Percentiles rank a stretch among this genome's conserved stretches.
Evolutionary conservation across 2,329 filamentous ascomycete species (phyloP).

Genomic region (Sporothrix humicola): DNA sequence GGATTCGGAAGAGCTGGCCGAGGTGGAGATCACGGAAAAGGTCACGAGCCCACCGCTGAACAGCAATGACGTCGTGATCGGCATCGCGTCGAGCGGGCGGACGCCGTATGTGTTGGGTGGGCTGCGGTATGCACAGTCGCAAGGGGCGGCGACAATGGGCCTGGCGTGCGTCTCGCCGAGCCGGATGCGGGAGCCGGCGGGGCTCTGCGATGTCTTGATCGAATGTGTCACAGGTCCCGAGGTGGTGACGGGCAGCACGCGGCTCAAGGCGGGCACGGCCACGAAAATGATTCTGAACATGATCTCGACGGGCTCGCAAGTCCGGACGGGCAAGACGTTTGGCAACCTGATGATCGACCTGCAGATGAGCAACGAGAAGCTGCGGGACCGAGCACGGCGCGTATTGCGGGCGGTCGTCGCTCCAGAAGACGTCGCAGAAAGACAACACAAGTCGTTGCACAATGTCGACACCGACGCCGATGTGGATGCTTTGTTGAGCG

Average conservation of each 20-base stretch:
- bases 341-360: conserved; percentile 36
- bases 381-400: conserved; percentile 33
- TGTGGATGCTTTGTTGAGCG: conserved; percentile 27
- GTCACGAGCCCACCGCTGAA: conserved; percentile 37
- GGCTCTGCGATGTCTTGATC: conserved; percentile 44
- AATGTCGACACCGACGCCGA: neutral
- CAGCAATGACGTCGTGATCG: conserved; percentile 48
- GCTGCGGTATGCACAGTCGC: conserved; percentile 45
- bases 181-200: conserved; percentile 33
- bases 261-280: conserved; percentile 53
- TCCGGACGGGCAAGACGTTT: conserved; percentile 50
- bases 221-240: conserved; percentile 50
- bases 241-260: conserved; percentile 53
- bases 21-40: conserved; percentile 40
- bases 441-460: neutral
- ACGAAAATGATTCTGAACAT: conserved; percentile 54
- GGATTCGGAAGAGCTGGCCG: conserved; percentile 45
- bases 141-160: conserved; percentile 48
- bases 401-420: conserved; percentile 31
- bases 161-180: conserved; percentile 49
- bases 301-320: conserved; percentile 52
- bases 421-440: neutral
- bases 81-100: conserved; percentile 51
- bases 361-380: conserved; percentile 37
- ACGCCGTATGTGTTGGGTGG: conserved; percentile 52